phyloP scores from a whole-genome alignment of 2,329 filamentous ascomycete genomes.

The Arthroderma sp. region DNA sequence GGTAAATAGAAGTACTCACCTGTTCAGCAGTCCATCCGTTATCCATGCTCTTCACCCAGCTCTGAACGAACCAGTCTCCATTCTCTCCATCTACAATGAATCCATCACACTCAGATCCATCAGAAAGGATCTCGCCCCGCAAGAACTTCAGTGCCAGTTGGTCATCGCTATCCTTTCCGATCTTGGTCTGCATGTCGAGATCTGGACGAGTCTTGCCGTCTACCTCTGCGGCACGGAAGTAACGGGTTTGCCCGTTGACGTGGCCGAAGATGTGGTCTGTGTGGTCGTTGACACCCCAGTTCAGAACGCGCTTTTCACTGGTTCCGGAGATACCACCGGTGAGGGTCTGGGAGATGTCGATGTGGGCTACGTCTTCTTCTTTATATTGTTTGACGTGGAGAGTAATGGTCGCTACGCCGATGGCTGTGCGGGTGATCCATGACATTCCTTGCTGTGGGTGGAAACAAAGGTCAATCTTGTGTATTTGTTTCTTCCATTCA shows the following conservation, averaged over 20 bases:
- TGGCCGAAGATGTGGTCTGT: conserved; percentile 68
- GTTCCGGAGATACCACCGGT: conserved; percentile 60
- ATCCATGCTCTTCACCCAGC: conserved; percentile 35
- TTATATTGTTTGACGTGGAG: conserved; percentile 44
- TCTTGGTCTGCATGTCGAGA: conserved; percentile 25
- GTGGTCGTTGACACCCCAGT: conserved; percentile 52
- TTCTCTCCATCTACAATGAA: conserved; percentile 44
- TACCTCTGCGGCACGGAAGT: conserved; percentile 26
- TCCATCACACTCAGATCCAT: conserved; percentile 43
- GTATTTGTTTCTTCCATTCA: neutral
- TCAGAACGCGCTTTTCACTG: conserved; percentile 43
- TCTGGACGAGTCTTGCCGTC: conserved; percentile 26
- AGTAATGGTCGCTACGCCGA: conserved; percentile 55
- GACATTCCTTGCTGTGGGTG: conserved; percentile 48
- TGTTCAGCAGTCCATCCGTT: conserved; percentile 44
- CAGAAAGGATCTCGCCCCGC: conserved; percentile 30
- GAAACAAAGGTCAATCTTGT: conserved; percentile 6
- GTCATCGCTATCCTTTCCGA: conserved; percentile 27
- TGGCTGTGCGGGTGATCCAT: conserved; percentile 60
- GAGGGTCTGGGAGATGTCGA: conserved; percentile 59
- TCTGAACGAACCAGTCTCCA: conserved; percentile 37
- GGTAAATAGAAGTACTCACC: conserved; percentile 17
- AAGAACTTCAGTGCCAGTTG: conserved; percentile 26
- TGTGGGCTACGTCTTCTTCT: conserved; percentile 43
- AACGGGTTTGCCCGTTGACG: conserved; percentile 48